Evolutionary conservation across 169 alveolate species (phyloP).

Genomic region (Eimeria falciformis): DNA sequence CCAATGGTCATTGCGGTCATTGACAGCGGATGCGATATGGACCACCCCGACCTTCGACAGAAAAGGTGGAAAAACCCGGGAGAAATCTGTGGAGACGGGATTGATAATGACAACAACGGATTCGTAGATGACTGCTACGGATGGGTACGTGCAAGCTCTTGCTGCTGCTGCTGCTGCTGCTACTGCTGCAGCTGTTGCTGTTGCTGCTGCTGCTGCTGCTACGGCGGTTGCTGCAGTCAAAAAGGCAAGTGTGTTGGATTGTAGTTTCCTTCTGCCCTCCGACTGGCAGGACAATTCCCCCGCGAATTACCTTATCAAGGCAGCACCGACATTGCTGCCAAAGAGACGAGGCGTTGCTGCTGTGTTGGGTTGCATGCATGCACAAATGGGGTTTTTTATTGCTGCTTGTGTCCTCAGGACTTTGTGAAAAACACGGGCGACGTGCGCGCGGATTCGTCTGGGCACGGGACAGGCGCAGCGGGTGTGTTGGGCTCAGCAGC

Average conservation of each 20-base stretch:
- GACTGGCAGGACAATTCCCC: too few species aligned
- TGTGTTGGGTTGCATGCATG: background rate
- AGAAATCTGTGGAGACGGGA: slow-evolving; percentile 83
- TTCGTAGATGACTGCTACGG: slow-evolving; percentile 85
- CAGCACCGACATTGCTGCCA: too few species aligned
- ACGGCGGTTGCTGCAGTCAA: too few species aligned
- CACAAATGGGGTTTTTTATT: background rate
- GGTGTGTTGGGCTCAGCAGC: slow-evolving; percentile 83
- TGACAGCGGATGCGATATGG: slow-evolving; percentile 83
- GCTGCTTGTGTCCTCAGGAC: slow-evolving; percentile 27
- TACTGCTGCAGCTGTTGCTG: too few species aligned
- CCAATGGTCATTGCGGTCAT: slow-evolving; percentile 83
- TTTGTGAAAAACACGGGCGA: slow-evolving; percentile 75
- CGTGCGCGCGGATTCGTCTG: slow-evolving; percentile 79
- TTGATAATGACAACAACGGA: slow-evolving; percentile 85
- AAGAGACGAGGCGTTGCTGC: background rate
- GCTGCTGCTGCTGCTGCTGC: too few species aligned
- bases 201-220: too few species aligned
- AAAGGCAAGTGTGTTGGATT: background rate
- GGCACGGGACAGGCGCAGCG: slow-evolving; percentile 85
- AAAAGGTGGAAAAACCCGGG: slow-evolving; percentile 82
- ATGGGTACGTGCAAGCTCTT: too few species aligned
- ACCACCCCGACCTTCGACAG: slow-evolving; percentile 82
- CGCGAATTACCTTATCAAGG: too few species aligned
- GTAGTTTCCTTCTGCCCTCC: background rate